phyloP scores from a whole-genome alignment of 306 rosid species.

The Ziziphus jujuba region DNA sequence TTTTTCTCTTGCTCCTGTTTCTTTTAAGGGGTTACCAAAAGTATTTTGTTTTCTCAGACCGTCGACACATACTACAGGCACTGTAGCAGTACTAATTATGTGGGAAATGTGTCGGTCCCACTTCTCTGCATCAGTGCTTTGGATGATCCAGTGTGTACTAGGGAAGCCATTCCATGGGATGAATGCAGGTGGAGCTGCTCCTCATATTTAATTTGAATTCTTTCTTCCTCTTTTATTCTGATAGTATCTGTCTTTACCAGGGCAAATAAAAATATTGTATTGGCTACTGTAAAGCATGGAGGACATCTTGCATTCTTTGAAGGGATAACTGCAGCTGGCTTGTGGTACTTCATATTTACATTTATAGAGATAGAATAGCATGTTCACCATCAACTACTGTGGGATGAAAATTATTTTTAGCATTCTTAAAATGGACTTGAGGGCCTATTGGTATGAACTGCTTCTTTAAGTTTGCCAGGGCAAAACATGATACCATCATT shows the following conservation, averaged over 20 bases:
- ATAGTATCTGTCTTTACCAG: conserved; percentile 28
- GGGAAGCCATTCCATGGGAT: conserved; percentile 99
- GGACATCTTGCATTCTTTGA: conserved; percentile 89
- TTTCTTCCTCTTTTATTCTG: conserved; percentile 11
- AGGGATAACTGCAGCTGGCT: conserved; percentile 74
- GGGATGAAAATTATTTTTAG: background rate
- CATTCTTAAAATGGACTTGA: too few relatives aligned
- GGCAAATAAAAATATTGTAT: conserved; percentile 64
- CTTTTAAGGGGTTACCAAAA: conserved; percentile 11
- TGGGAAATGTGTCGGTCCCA: conserved; percentile 81
- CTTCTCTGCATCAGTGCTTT: conserved; percentile 91
- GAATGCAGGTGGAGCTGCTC: conserved; percentile 82
- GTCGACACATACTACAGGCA: conserved; percentile 92
- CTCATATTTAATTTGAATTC: conserved; percentile 10
- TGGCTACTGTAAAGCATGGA: conserved; percentile 77
- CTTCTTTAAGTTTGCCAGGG: too few relatives aligned
- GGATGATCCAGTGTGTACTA: conserved; percentile 96
- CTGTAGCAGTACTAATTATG: conserved; percentile 68
- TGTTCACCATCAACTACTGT: background rate
- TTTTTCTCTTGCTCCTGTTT: background rate
- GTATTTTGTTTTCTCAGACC: conserved; percentile 55
- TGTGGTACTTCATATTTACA: conserved; percentile 49
- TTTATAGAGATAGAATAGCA: background rate
- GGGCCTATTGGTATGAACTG: too few relatives aligned
- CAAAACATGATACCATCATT: background rate